Percentiles rank a stretch among this genome's conserved stretches.
Evolutionary conservation across 768 basidiomycete species (phyloP).

Genomic region (Ramaria rubella): DNA sequence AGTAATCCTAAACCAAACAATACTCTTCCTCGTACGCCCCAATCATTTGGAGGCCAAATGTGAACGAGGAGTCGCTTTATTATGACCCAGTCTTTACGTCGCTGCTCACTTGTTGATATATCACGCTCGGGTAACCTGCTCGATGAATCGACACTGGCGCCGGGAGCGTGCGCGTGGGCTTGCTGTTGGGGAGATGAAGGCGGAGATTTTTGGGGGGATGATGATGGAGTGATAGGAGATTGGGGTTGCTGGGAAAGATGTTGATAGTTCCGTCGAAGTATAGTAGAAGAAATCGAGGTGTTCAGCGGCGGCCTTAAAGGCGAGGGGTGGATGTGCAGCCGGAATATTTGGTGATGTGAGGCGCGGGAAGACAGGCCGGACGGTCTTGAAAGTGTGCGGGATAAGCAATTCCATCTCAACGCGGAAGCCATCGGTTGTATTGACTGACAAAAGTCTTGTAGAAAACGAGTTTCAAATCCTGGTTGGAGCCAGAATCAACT

Average conservation of each 20-base stretch:
- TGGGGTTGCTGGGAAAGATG: neutral
- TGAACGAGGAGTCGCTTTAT: constrained; percentile 76
- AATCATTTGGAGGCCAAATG: constrained; percentile 88
- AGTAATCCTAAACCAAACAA: constrained; percentile 75
- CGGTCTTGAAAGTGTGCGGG: neutral
- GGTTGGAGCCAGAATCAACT: too few relatives aligned
- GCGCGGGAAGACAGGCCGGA: neutral
- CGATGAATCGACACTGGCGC: neutral
- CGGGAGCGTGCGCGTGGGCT: neutral
- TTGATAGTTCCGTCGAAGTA: neutral
- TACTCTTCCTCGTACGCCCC: constrained; percentile 76
- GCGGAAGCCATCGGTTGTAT: too few relatives aligned
- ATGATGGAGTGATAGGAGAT: neutral
- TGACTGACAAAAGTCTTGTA: too few relatives aligned
- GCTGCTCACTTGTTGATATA: constrained; percentile 36
- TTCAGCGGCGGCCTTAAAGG: neutral
- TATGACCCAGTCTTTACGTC: constrained; percentile 81
- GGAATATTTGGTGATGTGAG: neutral
- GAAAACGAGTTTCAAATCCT: too few relatives aligned
- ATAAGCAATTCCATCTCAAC: neutral
- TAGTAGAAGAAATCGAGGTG: neutral
- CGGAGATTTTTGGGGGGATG: too few relatives aligned
- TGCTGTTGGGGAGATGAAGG: neutral
- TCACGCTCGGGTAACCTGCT: neutral
- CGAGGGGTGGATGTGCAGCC: neutral